Evolutionary conservation across 495 filamentous ascomycete genomes (phyloP).

Genomic region (Thozetella sp.): DNA sequence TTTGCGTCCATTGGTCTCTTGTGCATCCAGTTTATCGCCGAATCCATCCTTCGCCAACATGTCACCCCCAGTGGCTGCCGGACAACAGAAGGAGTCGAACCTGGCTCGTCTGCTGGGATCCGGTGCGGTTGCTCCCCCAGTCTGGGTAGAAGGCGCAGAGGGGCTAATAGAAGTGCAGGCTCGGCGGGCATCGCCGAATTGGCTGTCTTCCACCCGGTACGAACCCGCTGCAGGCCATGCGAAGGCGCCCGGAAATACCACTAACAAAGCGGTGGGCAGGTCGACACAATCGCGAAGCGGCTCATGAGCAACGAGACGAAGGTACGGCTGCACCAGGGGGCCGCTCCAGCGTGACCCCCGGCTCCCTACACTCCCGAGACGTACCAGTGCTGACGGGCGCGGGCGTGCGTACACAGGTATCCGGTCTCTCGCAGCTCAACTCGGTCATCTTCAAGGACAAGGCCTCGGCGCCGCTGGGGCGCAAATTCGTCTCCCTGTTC

Average conservation of each 20-base stretch:
- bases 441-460: conserved; percentile 92
- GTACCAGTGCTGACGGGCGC: background rate
- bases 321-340: conserved; percentile 38
- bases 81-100: conserved; percentile 87
- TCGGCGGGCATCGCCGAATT: conserved; percentile 95
- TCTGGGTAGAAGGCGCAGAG: background rate
- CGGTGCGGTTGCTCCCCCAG: conserved; percentile 54
- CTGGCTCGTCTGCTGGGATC: conserved; percentile 87
- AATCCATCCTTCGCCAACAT: conserved; percentile 29
- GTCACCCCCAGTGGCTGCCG: conserved; percentile 45
- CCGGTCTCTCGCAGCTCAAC: conserved; percentile 66
- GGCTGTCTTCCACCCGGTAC: conserved; percentile 93
- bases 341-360: too few species aligned
- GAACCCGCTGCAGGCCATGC: conserved; percentile 23
- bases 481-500: conserved; percentile 94
- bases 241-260: background rate
- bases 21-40: background rate
- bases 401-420: conserved; percentile 47
- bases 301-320: conserved; percentile 97
- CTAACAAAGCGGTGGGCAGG: conserved; percentile 53
- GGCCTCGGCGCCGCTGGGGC: conserved; percentile 64
- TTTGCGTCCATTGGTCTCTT: background rate
- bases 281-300: conserved; percentile 97
- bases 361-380: background rate
- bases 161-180: conserved; percentile 52